Conservation (phyloP, 306 rosid species). For the Sicyos edulis region DNA sequence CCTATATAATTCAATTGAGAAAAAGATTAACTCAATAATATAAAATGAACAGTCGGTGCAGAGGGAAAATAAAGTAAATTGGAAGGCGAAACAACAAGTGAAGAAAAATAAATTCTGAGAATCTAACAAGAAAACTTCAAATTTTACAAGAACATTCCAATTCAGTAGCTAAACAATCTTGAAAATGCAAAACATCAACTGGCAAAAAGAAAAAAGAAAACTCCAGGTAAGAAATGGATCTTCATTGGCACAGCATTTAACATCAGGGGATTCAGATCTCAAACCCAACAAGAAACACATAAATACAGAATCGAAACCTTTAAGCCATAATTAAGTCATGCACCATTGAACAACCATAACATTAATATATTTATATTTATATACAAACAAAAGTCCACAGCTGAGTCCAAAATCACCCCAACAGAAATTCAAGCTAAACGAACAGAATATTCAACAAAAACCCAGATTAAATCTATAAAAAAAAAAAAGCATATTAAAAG, state of each 20-base stretch:
- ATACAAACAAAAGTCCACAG: not conserved
- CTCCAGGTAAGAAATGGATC: not conserved
- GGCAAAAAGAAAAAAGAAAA: not conserved
- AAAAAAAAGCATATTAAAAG: not conserved
- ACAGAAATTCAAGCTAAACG: constrained; percentile 4
- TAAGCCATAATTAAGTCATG: not conserved
- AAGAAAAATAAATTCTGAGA: constrained; percentile 3
- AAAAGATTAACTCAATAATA: not conserved
- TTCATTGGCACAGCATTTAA: not conserved
- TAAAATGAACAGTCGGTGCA: not conserved
- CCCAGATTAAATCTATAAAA: not conserved
- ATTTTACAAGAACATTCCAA: not conserved
- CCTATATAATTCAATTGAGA: not conserved
- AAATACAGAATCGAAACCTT: not conserved
- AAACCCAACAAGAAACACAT: not conserved
- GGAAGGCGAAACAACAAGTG: not conserved
- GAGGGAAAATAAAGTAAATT: not conserved
- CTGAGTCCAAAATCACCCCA: not conserved
- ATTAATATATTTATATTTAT: not conserved
- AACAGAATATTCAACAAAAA: not conserved
- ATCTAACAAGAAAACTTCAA: constrained; percentile 5
- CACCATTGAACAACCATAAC: not conserved
- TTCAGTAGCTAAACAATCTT: not conserved
- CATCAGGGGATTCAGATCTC: not conserved
- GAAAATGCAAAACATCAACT: not conserved